Evolutionary conservation across 2,329 filamentous ascomycete species (phyloP).

Genomic region (Allantophomopsis cytisporea): DNA sequence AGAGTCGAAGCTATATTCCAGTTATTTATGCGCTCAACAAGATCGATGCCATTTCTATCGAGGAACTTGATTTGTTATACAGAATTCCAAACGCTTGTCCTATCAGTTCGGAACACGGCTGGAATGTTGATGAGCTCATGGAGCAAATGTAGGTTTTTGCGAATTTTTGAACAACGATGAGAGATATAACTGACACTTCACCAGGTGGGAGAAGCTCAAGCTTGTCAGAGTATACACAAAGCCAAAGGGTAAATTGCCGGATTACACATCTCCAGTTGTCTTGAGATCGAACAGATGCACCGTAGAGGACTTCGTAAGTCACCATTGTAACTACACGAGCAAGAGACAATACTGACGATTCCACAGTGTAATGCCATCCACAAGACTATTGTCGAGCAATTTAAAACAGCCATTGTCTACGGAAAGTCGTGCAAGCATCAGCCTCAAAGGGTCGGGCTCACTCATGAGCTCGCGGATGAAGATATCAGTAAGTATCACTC

Average conservation of each 20-base stretch:
- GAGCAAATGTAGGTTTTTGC: slow-evolving; percentile 63
- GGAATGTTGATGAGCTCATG: slow-evolving; percentile 95
- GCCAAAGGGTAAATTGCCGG: slow-evolving; percentile 87
- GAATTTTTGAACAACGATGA: slow-evolving; percentile 2
- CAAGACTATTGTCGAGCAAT: slow-evolving; percentile 88
- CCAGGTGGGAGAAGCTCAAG: slow-evolving; percentile 81
- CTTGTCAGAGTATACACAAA: slow-evolving; percentile 93
- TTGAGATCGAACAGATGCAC: slow-evolving; percentile 72
- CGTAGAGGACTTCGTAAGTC: slow-evolving; percentile 89
- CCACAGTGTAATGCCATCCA: slow-evolving; percentile 92
- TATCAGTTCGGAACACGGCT: slow-evolving; percentile 93
- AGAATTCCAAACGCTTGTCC: slow-evolving; percentile 94
- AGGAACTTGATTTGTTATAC: slow-evolving; percentile 92
- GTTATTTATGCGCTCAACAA: slow-evolving; percentile 99
- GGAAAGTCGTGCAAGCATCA: slow-evolving; percentile 98
- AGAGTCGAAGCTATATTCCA: slow-evolving; percentile 92
- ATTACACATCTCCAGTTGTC: slow-evolving; percentile 87
- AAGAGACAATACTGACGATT: slow-evolving; percentile 5
- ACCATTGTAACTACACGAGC: slow-evolving; percentile 1
- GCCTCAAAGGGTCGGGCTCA: slow-evolving; percentile 84
- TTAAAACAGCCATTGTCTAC: slow-evolving; percentile 91
- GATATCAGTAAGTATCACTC: slow-evolving; percentile 52
- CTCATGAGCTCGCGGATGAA: slow-evolving; percentile 87
- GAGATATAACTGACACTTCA: slow-evolving; percentile 4
- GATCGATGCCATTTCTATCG: slow-evolving; percentile 95